Percentiles rank a stretch among this genome's conserved stretches.
These are phyloP conservation scores for Agaricales sp. DNA, from an alignment of 1,284 basidiomycete species.

Conservation along the genomic window DNA sequence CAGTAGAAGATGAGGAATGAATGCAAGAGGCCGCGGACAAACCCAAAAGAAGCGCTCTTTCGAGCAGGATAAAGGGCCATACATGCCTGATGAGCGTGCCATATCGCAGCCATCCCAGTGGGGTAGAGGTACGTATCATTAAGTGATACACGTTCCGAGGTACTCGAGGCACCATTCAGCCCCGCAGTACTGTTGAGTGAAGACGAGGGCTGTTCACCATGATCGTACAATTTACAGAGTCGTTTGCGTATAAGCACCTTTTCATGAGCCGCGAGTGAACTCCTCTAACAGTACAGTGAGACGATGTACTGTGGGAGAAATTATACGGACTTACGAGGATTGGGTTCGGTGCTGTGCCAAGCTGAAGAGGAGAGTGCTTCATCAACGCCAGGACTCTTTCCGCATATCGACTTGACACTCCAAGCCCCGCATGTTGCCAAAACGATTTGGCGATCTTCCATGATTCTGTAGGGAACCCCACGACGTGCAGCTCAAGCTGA, in stretches of 20 bases:
- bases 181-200: no score
- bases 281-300: no score
- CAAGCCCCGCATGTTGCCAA: slow-evolving; percentile 93
- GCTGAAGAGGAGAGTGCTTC: slow-evolving; percentile 53
- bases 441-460: slow-evolving; percentile 79
- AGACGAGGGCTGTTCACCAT: slow-evolving; percentile 20
- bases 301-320: no score
- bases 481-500: slow-evolving; percentile 63
- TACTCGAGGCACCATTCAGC: slow-evolving; percentile 36
- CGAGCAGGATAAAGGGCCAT: slow-evolving; percentile 40
- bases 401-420: slow-evolving; percentile 83
- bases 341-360: slow-evolving; percentile 72
- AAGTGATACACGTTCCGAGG: slow-evolving; percentile 49
- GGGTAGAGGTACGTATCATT: slow-evolving; percentile 85
- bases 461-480: slow-evolving; percentile 63
- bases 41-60: slow-evolving; percentile 95
- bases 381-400: slow-evolving; percentile 73
- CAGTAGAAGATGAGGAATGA: no score
- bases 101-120: slow-evolving; percentile 90
- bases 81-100: slow-evolving; percentile 76
- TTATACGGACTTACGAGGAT: no score
- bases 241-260: not conserved
- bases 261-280: no score
- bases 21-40: slow-evolving; percentile 17
- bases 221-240: slow-evolving; percentile 27